phyloP scores from a whole-genome alignment of 805 yeast genomes.

The Kazachstania bromeliacearum region DNA sequence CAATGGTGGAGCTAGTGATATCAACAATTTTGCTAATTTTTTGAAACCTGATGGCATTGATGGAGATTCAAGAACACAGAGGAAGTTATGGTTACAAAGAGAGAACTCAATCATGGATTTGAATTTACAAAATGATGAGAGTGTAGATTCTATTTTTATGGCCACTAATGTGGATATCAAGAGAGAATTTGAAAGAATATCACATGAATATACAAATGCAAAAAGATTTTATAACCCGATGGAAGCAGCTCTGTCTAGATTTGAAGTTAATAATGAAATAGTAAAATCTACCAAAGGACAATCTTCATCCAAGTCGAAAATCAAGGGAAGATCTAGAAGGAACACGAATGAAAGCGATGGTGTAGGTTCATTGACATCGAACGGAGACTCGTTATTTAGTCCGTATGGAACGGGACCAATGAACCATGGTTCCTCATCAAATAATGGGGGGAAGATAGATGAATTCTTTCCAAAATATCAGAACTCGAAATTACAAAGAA shows the following conservation, averaged over 20 bases:
- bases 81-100: constrained; percentile 73
- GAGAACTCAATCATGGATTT: constrained; percentile 63
- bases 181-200: constrained; percentile 69
- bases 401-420: constrained; percentile 2
- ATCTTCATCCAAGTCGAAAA: constrained; percentile 1
- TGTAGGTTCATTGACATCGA: neutral
- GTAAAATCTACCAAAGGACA: neutral
- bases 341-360: constrained; percentile 1
- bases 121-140: constrained; percentile 21
- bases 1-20: constrained; percentile 23
- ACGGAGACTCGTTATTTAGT: neutral
- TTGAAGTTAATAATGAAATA: constrained; percentile 21
- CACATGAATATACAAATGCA: constrained; percentile 63
- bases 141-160: constrained; percentile 25
- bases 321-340: constrained; percentile 4
- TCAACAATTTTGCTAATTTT: constrained; percentile 35
- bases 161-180: constrained; percentile 49
- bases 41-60: constrained; percentile 31
- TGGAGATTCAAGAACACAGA: constrained; percentile 69
- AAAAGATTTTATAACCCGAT: constrained; percentile 65
- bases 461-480: constrained; percentile 14
- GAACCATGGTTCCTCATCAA: neutral
- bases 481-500: constrained; percentile 19
- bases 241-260: constrained; percentile 49
- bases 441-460: constrained; percentile 7